A percentile compares a stretch with the other conserved stretches of the same genome.
Conservation (phyloP, 1,139 yeast species). For the Barnettozyma hawaiiensis region DNA sequence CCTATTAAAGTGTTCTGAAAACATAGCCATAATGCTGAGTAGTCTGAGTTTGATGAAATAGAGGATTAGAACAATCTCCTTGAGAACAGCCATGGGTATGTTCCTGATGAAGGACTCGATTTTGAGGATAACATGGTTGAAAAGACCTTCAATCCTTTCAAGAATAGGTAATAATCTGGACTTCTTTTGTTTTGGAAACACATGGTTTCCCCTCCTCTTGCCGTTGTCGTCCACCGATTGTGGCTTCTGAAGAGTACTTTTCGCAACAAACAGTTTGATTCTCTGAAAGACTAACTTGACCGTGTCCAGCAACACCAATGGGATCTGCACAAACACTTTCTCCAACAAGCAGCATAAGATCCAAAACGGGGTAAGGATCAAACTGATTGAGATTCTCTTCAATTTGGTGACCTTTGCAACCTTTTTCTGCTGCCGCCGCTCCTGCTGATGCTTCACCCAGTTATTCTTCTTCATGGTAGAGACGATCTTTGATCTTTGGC, state of each 20-base stretch:
- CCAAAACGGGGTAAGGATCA: conserved; percentile 3
- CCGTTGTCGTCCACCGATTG: neutral
- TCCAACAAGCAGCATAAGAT: neutral
- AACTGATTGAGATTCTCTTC: conserved; percentile 1
- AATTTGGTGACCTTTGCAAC: neutral
- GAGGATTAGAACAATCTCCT: conserved; percentile 3
- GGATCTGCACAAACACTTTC: conserved; percentile 1
- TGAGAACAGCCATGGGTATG: neutral
- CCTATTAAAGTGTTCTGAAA: neutral
- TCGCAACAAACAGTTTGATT: conserved; percentile 3
- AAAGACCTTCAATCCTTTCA: neutral
- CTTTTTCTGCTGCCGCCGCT: conserved; percentile 6
- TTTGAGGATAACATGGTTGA: neutral
- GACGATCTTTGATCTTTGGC: no score
- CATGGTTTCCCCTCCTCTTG: neutral
- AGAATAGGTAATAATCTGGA: neutral
- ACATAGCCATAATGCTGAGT: neutral
- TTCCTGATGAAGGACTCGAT: neutral
- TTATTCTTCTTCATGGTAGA: no score
- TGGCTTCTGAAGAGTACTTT: neutral
- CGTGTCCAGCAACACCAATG: conserved; percentile 1
- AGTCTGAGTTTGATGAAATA: conserved; percentile 2
- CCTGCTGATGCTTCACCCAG: no score
- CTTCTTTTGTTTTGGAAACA: neutral
- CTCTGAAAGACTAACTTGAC: neutral